Conservation (phyloP, 1,284 basidiomycete species). For the Cryptococcus neoformans region DNA sequence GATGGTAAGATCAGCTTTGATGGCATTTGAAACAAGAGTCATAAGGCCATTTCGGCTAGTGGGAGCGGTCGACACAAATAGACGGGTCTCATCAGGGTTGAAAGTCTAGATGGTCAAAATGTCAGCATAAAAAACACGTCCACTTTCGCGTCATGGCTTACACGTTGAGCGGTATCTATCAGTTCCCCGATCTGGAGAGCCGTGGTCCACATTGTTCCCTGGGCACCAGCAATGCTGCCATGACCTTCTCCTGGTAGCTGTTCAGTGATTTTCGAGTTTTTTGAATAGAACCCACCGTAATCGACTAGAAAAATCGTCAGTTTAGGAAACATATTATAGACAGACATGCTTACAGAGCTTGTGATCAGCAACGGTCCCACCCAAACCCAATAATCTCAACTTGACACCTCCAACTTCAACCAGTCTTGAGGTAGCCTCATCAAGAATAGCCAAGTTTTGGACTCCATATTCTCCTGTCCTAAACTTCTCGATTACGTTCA, state of each 20-base stretch:
- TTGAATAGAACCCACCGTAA: constrained; percentile 24
- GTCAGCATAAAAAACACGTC: background rate
- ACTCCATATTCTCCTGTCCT: constrained; percentile 76
- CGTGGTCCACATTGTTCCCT: constrained; percentile 99
- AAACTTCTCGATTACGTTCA: constrained; percentile 87
- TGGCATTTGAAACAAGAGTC: constrained; percentile 79
- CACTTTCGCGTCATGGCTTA: constrained; percentile 40
- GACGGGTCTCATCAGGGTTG: constrained; percentile 58
- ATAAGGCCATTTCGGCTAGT: constrained; percentile 92
- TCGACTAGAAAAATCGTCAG: constrained; percentile 41
- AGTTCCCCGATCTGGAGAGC: constrained; percentile 97
- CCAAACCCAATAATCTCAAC: constrained; percentile 87
- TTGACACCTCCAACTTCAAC: constrained; percentile 92
- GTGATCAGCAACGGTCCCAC: constrained; percentile 92
- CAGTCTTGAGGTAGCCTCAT: constrained; percentile 88
- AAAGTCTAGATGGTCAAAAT: background rate
- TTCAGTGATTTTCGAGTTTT: background rate
- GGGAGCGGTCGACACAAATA: constrained; percentile 89
- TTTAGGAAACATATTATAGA: background rate
- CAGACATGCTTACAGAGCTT: constrained; percentile 78
- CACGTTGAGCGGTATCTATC: constrained; percentile 93
- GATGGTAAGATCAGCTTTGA: constrained; percentile 92
- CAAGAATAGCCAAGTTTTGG: constrained; percentile 84
- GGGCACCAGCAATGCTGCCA: constrained; percentile 94
- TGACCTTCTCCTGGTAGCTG: constrained; percentile 63